Conservation (phyloP, 108 stramenopile species). For the Asterionellopsis glacialis region DNA sequence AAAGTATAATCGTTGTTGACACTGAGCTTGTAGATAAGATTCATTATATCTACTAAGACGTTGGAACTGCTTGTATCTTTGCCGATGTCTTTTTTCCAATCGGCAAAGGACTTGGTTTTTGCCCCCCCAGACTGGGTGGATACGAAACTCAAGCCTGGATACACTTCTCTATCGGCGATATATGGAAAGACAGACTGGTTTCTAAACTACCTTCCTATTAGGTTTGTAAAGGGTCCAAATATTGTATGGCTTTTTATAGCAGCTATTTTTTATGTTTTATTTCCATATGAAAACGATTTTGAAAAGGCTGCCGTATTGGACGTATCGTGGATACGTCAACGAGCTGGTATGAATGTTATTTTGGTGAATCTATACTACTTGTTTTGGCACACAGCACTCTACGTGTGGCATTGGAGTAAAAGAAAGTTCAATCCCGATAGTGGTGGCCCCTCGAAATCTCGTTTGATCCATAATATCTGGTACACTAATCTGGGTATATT, state of each 20-base stretch:
- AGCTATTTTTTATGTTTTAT: constrained; percentile 1
- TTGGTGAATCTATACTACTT: constrained; percentile 16
- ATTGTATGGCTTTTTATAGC: constrained; percentile 19
- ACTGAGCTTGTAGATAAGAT: too few species aligned
- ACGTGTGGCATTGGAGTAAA: constrained; percentile 10
- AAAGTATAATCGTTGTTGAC: too few species aligned
- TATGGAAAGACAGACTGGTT: not conserved
- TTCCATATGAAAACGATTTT: constrained; percentile 10
- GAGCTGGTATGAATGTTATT: constrained; percentile 9
- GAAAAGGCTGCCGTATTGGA: too few species aligned
- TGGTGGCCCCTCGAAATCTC: not conserved
- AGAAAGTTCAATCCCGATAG: constrained; percentile 18
- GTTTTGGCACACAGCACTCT: constrained; percentile 29
- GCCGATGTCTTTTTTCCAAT: too few species aligned
- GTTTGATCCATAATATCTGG: constrained; percentile 20
- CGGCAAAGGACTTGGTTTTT: constrained; percentile 16
- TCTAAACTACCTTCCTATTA: too few species aligned
- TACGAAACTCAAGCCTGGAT: constrained; percentile 8
- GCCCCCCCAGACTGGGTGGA: constrained; percentile 5
- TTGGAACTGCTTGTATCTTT: too few species aligned
- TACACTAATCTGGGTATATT: constrained; percentile 20
- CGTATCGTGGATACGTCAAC: not conserved
- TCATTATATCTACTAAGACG: too few species aligned
- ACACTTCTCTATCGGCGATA: not conserved
- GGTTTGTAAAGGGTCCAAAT: constrained; percentile 8